phyloP scores from a whole-genome alignment of 345 rosid species.

The Rhodamnia argentea region DNA sequence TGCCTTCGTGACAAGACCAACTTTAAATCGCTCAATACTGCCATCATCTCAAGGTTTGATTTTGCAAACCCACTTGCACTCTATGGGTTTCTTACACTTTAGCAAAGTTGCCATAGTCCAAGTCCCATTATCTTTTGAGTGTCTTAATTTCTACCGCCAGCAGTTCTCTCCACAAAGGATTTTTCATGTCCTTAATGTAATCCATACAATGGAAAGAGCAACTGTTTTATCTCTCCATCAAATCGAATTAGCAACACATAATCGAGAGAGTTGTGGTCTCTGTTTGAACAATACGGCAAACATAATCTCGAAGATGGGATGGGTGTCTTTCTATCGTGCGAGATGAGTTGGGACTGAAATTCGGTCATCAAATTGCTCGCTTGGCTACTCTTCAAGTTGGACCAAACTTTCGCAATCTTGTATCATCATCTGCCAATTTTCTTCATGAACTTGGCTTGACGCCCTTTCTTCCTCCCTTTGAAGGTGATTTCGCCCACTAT shows the following conservation, averaged over 20 bases:
- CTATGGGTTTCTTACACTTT: neutral
- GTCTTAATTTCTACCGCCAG: neutral
- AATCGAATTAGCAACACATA: neutral
- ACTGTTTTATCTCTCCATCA: neutral
- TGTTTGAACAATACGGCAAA: neutral
- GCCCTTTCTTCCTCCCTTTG: no score
- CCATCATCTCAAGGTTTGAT: neutral
- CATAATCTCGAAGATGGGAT: no score
- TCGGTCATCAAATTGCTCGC: no score
- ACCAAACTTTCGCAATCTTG: no score
- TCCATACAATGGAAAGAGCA: neutral
- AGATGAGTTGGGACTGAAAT: no score
- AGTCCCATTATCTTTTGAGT: neutral
- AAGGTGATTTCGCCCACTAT: no score
- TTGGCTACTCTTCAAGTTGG: no score
- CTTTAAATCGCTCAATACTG: neutral
- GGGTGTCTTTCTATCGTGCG: no score
- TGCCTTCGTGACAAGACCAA: neutral
- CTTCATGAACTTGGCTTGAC: no score
- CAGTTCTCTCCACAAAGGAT: neutral
- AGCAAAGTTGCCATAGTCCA: neutral
- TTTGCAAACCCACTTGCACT: neutral
- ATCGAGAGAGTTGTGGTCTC: neutral
- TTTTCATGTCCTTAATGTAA: neutral
- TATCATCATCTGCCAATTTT: no score